phyloP scores from a whole-genome alignment of 1,284 basidiomycete genomes.

The Lentinula novae-zelandiae region DNA sequence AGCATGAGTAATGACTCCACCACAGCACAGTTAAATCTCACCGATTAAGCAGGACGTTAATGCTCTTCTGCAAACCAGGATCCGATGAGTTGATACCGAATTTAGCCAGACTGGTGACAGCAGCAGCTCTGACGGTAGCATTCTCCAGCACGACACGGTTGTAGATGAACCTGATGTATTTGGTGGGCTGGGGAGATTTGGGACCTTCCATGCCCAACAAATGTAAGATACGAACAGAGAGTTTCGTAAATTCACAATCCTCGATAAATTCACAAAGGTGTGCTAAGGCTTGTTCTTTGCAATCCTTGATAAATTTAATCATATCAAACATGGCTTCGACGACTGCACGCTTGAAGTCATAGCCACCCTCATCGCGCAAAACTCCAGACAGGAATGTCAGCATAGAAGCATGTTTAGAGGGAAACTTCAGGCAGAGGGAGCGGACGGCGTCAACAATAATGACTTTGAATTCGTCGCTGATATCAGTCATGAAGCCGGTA shows the following conservation, averaged over 20 bases:
- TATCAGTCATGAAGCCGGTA: slow-evolving; percentile 98
- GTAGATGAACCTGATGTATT: slow-evolving; percentile 99
- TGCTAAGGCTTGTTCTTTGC: slow-evolving; percentile 94
- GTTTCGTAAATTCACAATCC: slow-evolving; percentile 99
- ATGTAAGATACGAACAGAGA: slow-evolving; percentile 95
- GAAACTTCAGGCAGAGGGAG: slow-evolving; percentile 98
- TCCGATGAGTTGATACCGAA: slow-evolving; percentile 92
- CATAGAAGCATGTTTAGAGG: slow-evolving; percentile 93
- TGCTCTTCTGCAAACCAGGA: slow-evolving; percentile 75
- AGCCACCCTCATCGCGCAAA: slow-evolving; percentile 95
- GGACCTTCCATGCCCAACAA: slow-evolving; percentile 96
- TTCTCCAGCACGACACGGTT: slow-evolving; percentile 99
- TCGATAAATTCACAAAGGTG: slow-evolving; percentile 99
- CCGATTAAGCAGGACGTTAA: slow-evolving; percentile 84
- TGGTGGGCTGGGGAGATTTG: slow-evolving; percentile 91
- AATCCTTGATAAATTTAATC: slow-evolving; percentile 96
- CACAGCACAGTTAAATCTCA: slow-evolving; percentile 27
- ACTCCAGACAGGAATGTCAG: slow-evolving; percentile 93
- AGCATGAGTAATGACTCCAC: neutral
- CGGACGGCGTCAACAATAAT: slow-evolving; percentile 99
- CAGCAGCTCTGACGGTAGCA: slow-evolving; percentile 95
- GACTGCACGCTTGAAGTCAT: slow-evolving; percentile 98
- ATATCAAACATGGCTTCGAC: slow-evolving; percentile 99
- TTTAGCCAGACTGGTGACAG: slow-evolving; percentile 92
- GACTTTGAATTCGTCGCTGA: slow-evolving; percentile 99